These are phyloP conservation scores for Psilocybe azurescens DNA, from an alignment of 768 basidiomycete genomes.

Conservation along the genomic window DNA sequence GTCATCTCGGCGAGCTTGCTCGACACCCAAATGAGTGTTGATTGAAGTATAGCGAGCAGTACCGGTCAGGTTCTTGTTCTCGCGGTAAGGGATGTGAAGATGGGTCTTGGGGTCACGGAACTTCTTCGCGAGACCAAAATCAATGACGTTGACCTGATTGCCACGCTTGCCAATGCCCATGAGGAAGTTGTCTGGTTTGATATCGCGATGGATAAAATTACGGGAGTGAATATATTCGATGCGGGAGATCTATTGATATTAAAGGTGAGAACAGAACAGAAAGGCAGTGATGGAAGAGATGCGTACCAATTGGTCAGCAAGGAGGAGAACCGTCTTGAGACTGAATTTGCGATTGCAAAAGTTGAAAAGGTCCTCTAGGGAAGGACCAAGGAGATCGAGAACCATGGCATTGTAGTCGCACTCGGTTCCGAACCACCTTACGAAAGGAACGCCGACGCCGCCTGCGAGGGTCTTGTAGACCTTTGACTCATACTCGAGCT, in stretches of 20 bases:
- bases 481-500: slow-evolving; percentile 97
- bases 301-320: slow-evolving; percentile 93
- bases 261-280: slow-evolving; percentile 26
- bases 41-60: slow-evolving; percentile 99
- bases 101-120: slow-evolving; percentile 99
- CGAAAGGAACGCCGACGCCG: slow-evolving; percentile 98
- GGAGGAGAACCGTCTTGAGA: slow-evolving; percentile 94
- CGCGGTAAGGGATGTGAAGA: slow-evolving; percentile 98
- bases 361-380: slow-evolving; percentile 91
- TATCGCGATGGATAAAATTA: slow-evolving; percentile 97
- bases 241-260: slow-evolving; percentile 79
- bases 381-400: slow-evolving; percentile 92
- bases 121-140: slow-evolving; percentile 99
- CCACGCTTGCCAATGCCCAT: slow-evolving; percentile 99
- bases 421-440: slow-evolving; percentile 93
- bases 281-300: slow-evolving; percentile 22
- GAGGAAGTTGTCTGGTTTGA: slow-evolving; percentile 99
- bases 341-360: slow-evolving; percentile 98
- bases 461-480: slow-evolving; percentile 98
- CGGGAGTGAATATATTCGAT: slow-evolving; percentile 99
- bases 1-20: slow-evolving; percentile 98
- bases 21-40: slow-evolving; percentile 98
- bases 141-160: slow-evolving; percentile 99
- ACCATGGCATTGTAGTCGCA: slow-evolving; percentile 99
- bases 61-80: slow-evolving; percentile 99